A percentile compares a stretch with the other conserved stretches of the same genome.
Evolutionary conservation across 2,329 filamentous ascomycete species (phyloP).

Genomic region (Calonectria pteridis): DNA sequence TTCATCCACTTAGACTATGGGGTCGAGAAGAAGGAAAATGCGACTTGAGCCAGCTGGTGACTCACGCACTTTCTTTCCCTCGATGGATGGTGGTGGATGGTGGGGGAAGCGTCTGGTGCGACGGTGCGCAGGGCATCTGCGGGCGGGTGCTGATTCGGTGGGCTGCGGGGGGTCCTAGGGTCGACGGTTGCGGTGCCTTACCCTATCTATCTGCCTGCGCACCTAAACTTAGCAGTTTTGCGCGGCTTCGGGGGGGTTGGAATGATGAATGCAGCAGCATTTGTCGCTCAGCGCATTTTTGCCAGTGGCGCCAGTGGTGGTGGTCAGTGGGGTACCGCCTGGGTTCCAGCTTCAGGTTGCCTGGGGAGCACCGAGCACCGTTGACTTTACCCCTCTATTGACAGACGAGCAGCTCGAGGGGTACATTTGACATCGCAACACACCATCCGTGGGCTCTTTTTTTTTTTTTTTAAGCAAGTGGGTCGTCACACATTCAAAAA

Average conservation of each 20-base stretch:
- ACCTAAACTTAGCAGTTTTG: slow-evolving; percentile 8
- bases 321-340: neutral
- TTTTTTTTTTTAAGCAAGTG: neutral
- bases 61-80: slow-evolving; percentile 36
- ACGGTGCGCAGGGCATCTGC: slow-evolving; percentile 31
- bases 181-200: slow-evolving; percentile 29
- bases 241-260: neutral
- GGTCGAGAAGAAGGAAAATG: slow-evolving; percentile 34
- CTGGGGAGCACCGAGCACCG: neutral
- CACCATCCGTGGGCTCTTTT: neutral
- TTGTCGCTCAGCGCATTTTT: slow-evolving; percentile 10
- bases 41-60: slow-evolving; percentile 34
- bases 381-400: slow-evolving; percentile 22
- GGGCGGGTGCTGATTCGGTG: slow-evolving; percentile 40
- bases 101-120: slow-evolving; percentile 38
- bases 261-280: slow-evolving; percentile 13
- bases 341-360: slow-evolving; percentile 11
- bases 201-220: slow-evolving; percentile 30
- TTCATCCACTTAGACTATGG: slow-evolving; percentile 43
- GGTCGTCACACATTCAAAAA: neutral
- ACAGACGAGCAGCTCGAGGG: neutral
- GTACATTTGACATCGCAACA: neutral
- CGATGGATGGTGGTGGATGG: slow-evolving; percentile 37
- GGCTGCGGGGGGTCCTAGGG: neutral
- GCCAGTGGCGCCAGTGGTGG: slow-evolving; percentile 7